Evolutionary conservation across 2,329 filamentous ascomycete genomes (phyloP), one percentile per base, ranked within the genome.

Genomic region (Microsporum audouinii): DNA sequence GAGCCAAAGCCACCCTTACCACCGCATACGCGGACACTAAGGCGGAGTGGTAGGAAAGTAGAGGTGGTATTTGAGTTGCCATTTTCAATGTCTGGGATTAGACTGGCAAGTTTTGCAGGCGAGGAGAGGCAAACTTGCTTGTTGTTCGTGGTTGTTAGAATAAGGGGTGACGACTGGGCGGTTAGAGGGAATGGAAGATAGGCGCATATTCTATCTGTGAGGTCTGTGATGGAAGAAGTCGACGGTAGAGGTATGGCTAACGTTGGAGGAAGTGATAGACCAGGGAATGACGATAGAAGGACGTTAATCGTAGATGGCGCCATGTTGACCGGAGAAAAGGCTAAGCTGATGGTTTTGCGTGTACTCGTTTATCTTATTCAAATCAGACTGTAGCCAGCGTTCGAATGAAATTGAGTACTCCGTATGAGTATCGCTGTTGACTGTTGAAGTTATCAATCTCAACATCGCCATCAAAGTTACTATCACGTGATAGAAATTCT

Each of bases 1-100:
- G 92, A 97, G 60, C 94, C 94, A 72, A 99, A 99, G 70, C 94
- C 94, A 74, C 94, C 94, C 72, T 99, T 99, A 71, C 95, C 95
- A 77, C 95, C 94, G 67, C 87, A 88, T 43, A 96, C 77, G 4
- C 88, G 88, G 1, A 87, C 79, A 5, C 85, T 87, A 34, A 99
- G 84, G 60, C 91, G 89, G 2, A 99, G 82, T 0, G 91, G 87
- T 14, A 99, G 80, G 66, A 97, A 86, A 38, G 84, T 84, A 77
- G 88, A 84, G 59, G 82, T 65, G 3, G 69, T 67, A 38, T 73
- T 71, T 2, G 65, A 61, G 68, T 68, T 69, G 71, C 10, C 36
- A 31, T n/a, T 68, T 70, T 74, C 62, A 55, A 63, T 60, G 36
- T 70, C 71, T 34, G 80, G 77, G 41, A 94, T 80, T 23, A 91